Evolutionary conservation across 2,329 filamentous ascomycete species (phyloP).

Genomic region (Ceratocystis cacaofunesta): DNA sequence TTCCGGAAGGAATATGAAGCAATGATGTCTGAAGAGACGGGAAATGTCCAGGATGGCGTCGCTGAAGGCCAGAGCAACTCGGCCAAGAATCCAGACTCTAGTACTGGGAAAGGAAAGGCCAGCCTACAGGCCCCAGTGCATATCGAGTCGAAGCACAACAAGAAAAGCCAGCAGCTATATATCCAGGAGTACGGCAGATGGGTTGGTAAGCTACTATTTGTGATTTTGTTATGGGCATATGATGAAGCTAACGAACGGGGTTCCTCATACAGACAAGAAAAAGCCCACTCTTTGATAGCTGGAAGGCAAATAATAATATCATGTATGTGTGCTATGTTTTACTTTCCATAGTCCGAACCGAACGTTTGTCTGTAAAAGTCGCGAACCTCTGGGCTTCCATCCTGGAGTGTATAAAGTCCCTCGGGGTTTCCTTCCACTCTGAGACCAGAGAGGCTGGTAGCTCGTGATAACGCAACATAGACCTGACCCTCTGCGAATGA

Average conservation of each 20-base stretch:
- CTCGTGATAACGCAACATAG: neutral
- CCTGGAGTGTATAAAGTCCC: neutral
- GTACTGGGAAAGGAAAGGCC: neutral
- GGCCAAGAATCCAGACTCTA: neutral
- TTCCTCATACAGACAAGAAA: neutral
- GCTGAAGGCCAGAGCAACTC: neutral
- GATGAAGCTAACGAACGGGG: neutral
- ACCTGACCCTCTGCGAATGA: neutral
- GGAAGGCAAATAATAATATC: neutral
- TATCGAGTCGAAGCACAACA: neutral
- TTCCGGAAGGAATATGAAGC: neutral
- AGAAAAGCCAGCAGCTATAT: neutral
- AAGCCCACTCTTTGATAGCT: neutral
- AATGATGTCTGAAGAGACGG: neutral
- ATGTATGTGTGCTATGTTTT: neutral
- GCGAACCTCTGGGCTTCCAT: neutral
- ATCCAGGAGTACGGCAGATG: conserved; percentile 3
- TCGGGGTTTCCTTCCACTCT: neutral
- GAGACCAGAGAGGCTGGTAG: neutral
- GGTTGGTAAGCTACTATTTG: neutral
- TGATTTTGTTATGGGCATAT: neutral
- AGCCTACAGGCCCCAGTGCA: neutral
- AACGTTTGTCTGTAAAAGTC: neutral
- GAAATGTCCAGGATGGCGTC: too few species aligned
- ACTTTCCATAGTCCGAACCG: neutral